These are phyloP conservation scores for Panaeolus cyanescens DNA, from an alignment of 768 basidiomycete genomes.

Conservation along the genomic window DNA sequence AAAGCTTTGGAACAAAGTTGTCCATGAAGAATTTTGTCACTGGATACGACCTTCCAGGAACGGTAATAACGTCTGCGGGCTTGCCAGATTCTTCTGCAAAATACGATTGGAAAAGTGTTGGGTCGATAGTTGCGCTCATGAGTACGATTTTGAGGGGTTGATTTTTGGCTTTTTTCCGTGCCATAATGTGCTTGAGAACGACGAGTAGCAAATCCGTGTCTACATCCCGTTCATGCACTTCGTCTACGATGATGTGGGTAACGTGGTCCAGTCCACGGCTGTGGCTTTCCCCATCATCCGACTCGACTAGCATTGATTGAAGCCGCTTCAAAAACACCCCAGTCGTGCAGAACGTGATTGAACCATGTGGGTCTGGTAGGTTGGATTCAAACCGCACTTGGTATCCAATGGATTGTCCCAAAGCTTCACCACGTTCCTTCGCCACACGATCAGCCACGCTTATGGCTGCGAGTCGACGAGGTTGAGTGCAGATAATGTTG, in stretches of 20 bases:
- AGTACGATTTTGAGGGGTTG: conserved; percentile 84
- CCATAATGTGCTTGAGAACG: conserved; percentile 82
- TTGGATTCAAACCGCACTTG: conserved; percentile 90
- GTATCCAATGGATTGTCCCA: conserved; percentile 82
- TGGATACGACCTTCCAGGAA: conserved; percentile 92
- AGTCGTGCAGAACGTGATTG: conserved; percentile 90
- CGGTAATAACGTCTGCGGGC: conserved; percentile 71
- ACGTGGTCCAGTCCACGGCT: conserved; percentile 63
- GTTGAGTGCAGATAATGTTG: conserved; percentile 93
- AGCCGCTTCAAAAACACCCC: conserved; percentile 87
- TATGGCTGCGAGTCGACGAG: conserved; percentile 87
- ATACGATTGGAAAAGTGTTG: conserved; percentile 85
- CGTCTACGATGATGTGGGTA: conserved; percentile 92
- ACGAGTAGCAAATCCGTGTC: conserved; percentile 91
- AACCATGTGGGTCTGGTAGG: conserved; percentile 77
- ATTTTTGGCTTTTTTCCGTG: conserved; percentile 67
- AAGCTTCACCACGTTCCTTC: conserved; percentile 75
- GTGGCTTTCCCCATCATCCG: conserved; percentile 34
- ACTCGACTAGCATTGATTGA: conserved; percentile 60
- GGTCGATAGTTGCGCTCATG: conserved; percentile 97
- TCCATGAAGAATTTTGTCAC: conserved; percentile 83
- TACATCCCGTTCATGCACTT: conserved; percentile 94
- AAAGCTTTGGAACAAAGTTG: conserved; percentile 62
- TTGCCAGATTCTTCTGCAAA: conserved; percentile 65
- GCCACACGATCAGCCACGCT: conserved; percentile 91